Percentiles rank a stretch among this genome's conserved stretches.
Conservation (phyloP, 1,284 basidiomycete genomes). For the Malassezia dermatis region DNA sequence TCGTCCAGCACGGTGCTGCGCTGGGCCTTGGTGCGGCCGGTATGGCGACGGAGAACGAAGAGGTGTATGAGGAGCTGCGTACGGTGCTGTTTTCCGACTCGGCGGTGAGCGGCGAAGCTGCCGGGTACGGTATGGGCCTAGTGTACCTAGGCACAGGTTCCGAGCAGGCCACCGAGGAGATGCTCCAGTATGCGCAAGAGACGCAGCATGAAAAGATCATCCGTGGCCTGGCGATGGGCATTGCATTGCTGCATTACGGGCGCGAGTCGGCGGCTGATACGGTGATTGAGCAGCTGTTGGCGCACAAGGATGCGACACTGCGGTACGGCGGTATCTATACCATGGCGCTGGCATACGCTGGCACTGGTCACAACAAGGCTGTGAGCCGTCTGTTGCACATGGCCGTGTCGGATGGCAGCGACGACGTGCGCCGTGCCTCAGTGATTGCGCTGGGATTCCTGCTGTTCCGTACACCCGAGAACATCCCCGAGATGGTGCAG, state of each 20-base stretch:
- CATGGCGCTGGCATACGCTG: constrained; percentile 47
- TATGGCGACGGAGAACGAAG: constrained; percentile 47
- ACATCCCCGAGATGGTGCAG: constrained; percentile 46
- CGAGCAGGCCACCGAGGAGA: constrained; percentile 44
- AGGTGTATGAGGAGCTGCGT: constrained; percentile 45
- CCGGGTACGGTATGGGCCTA: constrained; percentile 48
- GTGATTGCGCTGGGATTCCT: constrained; percentile 45
- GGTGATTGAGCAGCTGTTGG: constrained; percentile 42
- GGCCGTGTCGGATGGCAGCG: constrained; percentile 46
- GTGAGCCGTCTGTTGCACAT: constrained; percentile 43
- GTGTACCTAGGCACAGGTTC: constrained; percentile 46
- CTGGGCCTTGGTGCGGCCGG: constrained; percentile 46
- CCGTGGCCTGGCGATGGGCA: constrained; percentile 45
- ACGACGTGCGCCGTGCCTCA: constrained; percentile 46
- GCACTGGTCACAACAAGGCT: constrained; percentile 46
- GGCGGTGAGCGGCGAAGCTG: constrained; percentile 45
- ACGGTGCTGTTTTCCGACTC: constrained; percentile 46
- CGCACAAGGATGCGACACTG: constrained; percentile 46
- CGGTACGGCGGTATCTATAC: constrained; percentile 47
- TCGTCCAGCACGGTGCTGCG: constrained; percentile 47
- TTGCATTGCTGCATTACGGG: constrained; percentile 47
- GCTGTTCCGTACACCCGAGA: constrained; percentile 47
- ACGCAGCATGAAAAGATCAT: constrained; percentile 49
- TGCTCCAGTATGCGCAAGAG: constrained; percentile 48
- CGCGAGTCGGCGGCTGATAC: constrained; percentile 40